phyloP scores from a whole-genome alignment of 208 protist genomes.

The Lotmaria passim region DNA sequence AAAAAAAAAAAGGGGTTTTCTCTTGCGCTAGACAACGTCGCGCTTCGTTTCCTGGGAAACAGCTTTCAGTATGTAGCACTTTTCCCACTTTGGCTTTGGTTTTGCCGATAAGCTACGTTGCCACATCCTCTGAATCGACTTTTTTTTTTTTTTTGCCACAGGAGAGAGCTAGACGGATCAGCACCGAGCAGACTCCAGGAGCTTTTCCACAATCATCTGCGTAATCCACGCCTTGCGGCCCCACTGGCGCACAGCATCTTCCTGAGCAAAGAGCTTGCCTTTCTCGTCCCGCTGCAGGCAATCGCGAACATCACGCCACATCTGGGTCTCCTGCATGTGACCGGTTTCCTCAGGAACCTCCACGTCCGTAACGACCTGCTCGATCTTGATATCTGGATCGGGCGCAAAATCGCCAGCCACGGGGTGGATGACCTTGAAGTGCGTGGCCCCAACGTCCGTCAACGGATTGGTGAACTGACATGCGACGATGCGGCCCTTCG shows the following conservation, averaged over 20 bases:
- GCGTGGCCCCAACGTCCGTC: constrained; percentile 25
- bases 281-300: constrained; percentile 24
- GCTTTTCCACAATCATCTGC: constrained; percentile 51
- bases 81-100: no score
- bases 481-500: constrained; percentile 44
- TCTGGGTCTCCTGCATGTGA: constrained; percentile 51
- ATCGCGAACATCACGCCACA: constrained; percentile 59
- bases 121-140: not conserved
- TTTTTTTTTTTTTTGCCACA: not conserved
- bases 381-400: constrained; percentile 18
- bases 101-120: no score
- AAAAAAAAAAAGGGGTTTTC: not conserved
- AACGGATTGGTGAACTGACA: constrained; percentile 42
- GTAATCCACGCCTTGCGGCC: constrained; percentile 58
- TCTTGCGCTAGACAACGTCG: not conserved
- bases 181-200: constrained; percentile 45
- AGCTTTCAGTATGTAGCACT: not conserved
- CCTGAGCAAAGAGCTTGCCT: constrained; percentile 28
- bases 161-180: not conserved
- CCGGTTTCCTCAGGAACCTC: constrained; percentile 50
- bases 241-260: constrained; percentile 51
- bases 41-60: not conserved
- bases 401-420: constrained; percentile 12
- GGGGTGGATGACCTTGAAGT: constrained; percentile 40
- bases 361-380: constrained; percentile 32